Evolutionary conservation across 1,139 yeast species (phyloP), one percentile per base, ranked within the genome.

Genomic region (Blastobotrys capitulatus): DNA sequence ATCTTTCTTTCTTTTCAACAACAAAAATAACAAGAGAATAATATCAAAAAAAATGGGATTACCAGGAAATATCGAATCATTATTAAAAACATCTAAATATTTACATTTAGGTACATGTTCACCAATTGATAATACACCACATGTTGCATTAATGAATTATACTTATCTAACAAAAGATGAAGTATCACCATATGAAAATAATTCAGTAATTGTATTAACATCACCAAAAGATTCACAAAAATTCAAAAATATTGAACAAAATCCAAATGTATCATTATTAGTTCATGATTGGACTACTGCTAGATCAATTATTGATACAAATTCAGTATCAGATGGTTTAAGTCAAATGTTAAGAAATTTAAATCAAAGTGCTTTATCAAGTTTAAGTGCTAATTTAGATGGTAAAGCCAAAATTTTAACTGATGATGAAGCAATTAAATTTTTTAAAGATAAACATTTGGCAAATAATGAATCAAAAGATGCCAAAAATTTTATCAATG

Each of bases 261-360:
- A 89, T 62, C 88, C 89, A 6, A 74, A 78, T 42, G 96, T 89
- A 9, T 83, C 96, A 0, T 64, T 89, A 44, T 72, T 89, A 50
- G 80, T 89, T 40, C 97, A 89, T 62, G 97, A 89, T 62, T 87
- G 96, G 96, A 79, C 82, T 34, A 76, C 84, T 16, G 79, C 83
- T 3, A 78, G 78, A 58, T 65, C 68, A 53, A 54, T 69, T 36
- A 61, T 75, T 48, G 64, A 77, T 42, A 70, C 73, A 56, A 70
- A 77, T 22, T 54, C 49, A 36, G 25, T 22, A 22, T 62, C 56
- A 18, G 57, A 54, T 6, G 51, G 57, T 27, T 69, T 87, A 49
- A 74, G 82, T 53, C 83, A 82, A 60, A 67, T 86, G 49, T 72
- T 89, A 54, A 82, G 85, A 53, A 80, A 79, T 55, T 70, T 89